Evolutionary conservation across 768 basidiomycete genomes (phyloP), one percentile per base, ranked within the genome.

Genomic region (Paxillus ammoniavirescens): DNA sequence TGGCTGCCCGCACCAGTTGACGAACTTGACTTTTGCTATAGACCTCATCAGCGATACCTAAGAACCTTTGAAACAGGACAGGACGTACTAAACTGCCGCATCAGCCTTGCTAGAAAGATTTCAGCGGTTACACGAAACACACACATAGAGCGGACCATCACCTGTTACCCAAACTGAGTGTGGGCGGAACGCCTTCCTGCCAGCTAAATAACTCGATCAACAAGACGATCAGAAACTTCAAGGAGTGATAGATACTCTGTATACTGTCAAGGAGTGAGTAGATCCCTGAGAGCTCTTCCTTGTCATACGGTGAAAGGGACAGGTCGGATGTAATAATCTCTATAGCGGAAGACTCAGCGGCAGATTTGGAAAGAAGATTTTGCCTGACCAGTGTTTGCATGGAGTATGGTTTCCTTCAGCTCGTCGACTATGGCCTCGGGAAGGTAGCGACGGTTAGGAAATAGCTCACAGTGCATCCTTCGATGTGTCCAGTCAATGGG

Each of bases 301-400:
- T 30, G 31, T 55, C 61, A 50, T 71, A 76, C 4, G 73, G 71
- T 1, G 70, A 62, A 0, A 75, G 75, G 3, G 73, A 76, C 21
- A 65, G 71, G 1, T 57, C 36, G 0, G 77, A 77, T 3, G 72
- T 70, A 42, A 75, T 66, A 2, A 58, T 46, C 59, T 79, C 78
- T 80, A 42, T 13, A 17, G 36, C 18, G 31, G 2, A 8, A 37
- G 17, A 23, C 21, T 28, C 14, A 2, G 30, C 14, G 4, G 3
- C n/a, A 17, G 12, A 8, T 28, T 3, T 8, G 9, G 15, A 12
- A 35, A 33, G 33, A 33, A 10, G 33, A 12, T 6, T 4, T 35
- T 8, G 14, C 17, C 54, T 36, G 12, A 54, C 56, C 56, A 26
- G 48, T 36, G 13, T 43, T 53, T 18, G 48, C 37, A 33, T 36